Evolutionary conservation across 106 monocot species (phyloP).

Genomic region (Dendrobium chrysotoxum): DNA sequence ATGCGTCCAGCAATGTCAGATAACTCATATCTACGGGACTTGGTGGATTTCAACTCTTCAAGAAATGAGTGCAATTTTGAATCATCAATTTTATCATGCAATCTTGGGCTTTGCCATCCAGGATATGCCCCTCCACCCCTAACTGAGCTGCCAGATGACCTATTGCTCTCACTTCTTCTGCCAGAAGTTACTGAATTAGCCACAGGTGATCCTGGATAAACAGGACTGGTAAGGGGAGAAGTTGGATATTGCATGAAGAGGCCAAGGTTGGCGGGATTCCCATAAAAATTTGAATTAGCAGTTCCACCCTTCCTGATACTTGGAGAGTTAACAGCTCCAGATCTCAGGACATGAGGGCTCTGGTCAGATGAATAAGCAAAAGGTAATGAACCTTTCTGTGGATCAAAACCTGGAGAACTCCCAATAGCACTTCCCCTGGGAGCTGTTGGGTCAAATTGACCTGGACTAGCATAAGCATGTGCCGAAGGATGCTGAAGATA

Average conservation of each 20-base stretch:
- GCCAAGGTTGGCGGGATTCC: constrained; percentile 36
- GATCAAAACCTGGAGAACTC: constrained; percentile 31
- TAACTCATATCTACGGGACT: constrained; percentile 57
- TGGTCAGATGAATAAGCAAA: constrained; percentile 36
- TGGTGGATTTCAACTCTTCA: constrained; percentile 78
- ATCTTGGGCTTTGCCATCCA: constrained; percentile 60
- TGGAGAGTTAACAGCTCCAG: constrained; percentile 14
- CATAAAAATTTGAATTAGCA: constrained; percentile 46
- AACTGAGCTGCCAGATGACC: constrained; percentile 26
- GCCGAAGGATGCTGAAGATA: constrained; percentile 59
- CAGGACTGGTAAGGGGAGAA: constrained; percentile 48
- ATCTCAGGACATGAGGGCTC: constrained; percentile 30
- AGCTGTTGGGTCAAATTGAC: constrained; percentile 41
- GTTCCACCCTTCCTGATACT: constrained; percentile 24
- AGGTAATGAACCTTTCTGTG: constrained; percentile 26
- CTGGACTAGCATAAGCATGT: constrained; percentile 34
- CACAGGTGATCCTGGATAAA: constrained; percentile 32
- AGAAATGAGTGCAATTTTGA: constrained; percentile 63
- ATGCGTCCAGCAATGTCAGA: constrained; percentile 79
- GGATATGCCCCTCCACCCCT: constrained; percentile 31
- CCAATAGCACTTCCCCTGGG: constrained; percentile 29
- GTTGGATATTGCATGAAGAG: constrained; percentile 46
- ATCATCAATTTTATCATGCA: constrained; percentile 50
- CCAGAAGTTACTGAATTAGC: constrained; percentile 24
- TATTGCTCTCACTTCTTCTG: constrained; percentile 50